Evolutionary conservation across 768 basidiomycete genomes (phyloP).

Genomic region (Clitopilus passeckerianus): DNA sequence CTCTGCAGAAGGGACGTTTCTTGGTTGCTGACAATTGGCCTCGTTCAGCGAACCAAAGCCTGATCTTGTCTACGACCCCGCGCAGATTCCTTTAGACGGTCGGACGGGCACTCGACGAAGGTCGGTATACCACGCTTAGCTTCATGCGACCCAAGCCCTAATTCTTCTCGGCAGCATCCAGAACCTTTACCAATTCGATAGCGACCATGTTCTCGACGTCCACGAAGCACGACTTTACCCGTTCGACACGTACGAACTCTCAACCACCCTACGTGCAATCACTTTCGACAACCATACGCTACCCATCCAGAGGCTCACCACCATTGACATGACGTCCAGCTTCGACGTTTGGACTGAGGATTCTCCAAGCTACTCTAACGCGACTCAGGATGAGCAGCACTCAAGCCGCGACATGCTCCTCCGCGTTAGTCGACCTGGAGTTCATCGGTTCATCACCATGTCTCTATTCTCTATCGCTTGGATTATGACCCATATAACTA

Average conservation of each 20-base stretch:
- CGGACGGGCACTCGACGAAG: conserved; percentile 35
- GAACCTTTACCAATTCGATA: conserved; percentile 52
- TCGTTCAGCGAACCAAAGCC: conserved; percentile 27
- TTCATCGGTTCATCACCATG: conserved; percentile 38
- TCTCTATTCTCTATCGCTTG: conserved; percentile 44
- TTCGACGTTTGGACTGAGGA: conserved; percentile 39
- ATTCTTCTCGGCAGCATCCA: conserved; percentile 34
- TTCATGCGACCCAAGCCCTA: not conserved
- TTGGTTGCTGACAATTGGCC: not conserved
- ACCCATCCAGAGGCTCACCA: conserved; percentile 37
- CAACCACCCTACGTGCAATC: conserved; percentile 41
- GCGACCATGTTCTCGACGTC: conserved; percentile 51
- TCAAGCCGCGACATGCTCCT: conserved; percentile 42
- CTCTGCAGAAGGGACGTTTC: not conserved
- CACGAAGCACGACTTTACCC: conserved; percentile 51
- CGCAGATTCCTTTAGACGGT: conserved; percentile 35
- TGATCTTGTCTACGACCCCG: conserved; percentile 39
- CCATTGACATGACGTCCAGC: conserved; percentile 40
- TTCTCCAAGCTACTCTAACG: conserved; percentile 27
- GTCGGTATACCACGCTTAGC: conserved; percentile 17
- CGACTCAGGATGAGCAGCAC: conserved; percentile 14
- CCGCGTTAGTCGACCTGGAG: conserved; percentile 36
- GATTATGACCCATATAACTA: conserved; percentile 48
- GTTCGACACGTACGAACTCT: conserved; percentile 49
- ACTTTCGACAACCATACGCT: conserved; percentile 27